phyloP scores from a whole-genome alignment of 805 yeast species.

The Hanseniaspora mollemarum region DNA sequence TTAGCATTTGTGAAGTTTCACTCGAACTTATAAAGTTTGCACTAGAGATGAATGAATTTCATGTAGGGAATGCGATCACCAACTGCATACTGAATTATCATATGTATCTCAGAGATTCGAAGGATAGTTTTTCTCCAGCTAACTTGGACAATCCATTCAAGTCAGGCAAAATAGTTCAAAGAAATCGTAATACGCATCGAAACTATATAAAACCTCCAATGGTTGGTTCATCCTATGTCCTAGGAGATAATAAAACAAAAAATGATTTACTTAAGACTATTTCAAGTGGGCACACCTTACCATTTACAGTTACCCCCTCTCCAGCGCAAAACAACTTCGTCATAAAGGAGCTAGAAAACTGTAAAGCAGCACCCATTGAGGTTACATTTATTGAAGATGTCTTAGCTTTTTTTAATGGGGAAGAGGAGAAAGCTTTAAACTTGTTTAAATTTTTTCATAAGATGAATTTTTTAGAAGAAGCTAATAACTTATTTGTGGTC shows the following conservation, averaged over 20 bases:
- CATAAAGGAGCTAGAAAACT: constrained; percentile 27
- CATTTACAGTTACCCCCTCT: not conserved
- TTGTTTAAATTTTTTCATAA: not conserved
- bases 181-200: too few relatives aligned
- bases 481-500: constrained; percentile 22
- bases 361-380: constrained; percentile 15
- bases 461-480: constrained; percentile 7
- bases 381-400: not conserved
- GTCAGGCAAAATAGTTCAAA: constrained; percentile 12
- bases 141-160: constrained; percentile 7
- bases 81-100: not conserved
- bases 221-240: too few relatives aligned
- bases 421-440: not conserved
- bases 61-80: not conserved
- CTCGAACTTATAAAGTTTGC: not conserved
- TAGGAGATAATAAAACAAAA: too few relatives aligned
- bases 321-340: constrained; percentile 26
- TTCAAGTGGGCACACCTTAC: not conserved
- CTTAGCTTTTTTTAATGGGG: constrained; percentile 8
- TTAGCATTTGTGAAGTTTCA: constrained; percentile 19
- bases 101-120: not conserved
- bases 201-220: too few relatives aligned
- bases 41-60: not conserved
- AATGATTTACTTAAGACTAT: too few relatives aligned
- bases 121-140: constrained; percentile 17